Conservation (phyloP, 805 yeast species). For the Zygosaccharomyces lentus region DNA sequence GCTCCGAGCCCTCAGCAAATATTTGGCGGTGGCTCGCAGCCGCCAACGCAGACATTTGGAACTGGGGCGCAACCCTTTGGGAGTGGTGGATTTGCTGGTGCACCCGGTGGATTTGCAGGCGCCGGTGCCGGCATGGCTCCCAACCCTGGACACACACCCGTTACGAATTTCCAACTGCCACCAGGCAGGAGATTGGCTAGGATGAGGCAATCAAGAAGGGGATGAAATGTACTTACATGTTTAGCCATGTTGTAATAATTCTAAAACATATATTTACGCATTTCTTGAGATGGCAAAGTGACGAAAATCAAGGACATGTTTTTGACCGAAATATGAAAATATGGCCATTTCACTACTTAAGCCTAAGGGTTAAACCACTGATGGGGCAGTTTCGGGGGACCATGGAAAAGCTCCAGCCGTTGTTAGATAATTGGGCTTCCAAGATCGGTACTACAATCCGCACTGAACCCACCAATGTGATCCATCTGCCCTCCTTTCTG, state of each 20-base stretch:
- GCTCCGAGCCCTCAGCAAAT: slow-evolving; percentile 12
- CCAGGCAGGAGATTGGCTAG: slow-evolving; percentile 30
- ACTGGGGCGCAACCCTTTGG: slow-evolving; percentile 7
- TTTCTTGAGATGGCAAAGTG: slow-evolving; percentile 4
- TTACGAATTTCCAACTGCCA: slow-evolving; percentile 13
- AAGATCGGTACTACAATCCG: slow-evolving; percentile 8
- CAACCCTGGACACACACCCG: slow-evolving; percentile 9
- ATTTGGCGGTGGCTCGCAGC: slow-evolving; percentile 14
- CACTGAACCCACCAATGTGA: slow-evolving; percentile 13
- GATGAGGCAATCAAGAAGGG: slow-evolving; percentile 31
- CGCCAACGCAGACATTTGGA: slow-evolving; percentile 16
- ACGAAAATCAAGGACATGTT: neutral
- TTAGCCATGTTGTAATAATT: neutral
- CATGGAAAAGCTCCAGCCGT: slow-evolving; percentile 12
- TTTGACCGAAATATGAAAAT: neutral
- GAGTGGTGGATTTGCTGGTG: slow-evolving; percentile 2
- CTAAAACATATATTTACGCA: neutral
- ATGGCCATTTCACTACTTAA: neutral
- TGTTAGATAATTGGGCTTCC: slow-evolving; percentile 11
- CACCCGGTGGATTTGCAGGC: slow-evolving; percentile 6
- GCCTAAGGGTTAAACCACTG: too few relatives aligned
- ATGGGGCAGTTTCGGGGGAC: neutral
- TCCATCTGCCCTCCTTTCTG: slow-evolving; percentile 26
- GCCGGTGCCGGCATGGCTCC: slow-evolving; percentile 10
- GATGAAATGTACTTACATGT: neutral